Conservation (phyloP, 2,329 filamentous ascomycete species). For the Colletotrichum agaves region DNA sequence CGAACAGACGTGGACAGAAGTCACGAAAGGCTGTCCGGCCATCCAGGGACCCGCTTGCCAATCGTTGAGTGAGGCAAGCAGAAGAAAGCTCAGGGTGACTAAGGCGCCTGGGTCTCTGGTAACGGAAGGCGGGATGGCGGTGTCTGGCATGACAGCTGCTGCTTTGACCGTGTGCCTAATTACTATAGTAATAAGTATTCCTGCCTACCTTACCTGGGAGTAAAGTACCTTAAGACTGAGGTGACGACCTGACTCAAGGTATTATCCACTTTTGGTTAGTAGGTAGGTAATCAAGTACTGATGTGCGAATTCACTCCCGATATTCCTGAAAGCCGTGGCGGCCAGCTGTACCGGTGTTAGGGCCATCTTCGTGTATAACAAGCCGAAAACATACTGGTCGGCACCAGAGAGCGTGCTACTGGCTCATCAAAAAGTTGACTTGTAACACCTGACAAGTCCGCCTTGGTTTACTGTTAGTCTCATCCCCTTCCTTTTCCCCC, state of each 20-base stretch:
- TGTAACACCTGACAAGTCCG: constrained; percentile 29
- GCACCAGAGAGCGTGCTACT: neutral
- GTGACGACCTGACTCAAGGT: no score
- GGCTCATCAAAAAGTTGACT: constrained; percentile 4
- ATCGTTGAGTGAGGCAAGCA: neutral
- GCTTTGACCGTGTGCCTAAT: no score
- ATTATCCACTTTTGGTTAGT: no score
- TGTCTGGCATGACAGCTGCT: neutral
- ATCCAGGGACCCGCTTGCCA: constrained; percentile 14
- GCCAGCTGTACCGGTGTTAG: neutral
- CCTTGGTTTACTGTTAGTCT: constrained; percentile 26
- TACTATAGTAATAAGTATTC: no score
- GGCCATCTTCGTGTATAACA: constrained; percentile 13
- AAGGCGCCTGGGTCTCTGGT: constrained; percentile 10
- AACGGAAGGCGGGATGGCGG: neutral
- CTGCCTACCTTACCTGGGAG: no score
- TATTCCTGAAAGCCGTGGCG: neutral
- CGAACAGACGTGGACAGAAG: neutral
- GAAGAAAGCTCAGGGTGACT: neutral
- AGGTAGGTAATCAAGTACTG: no score
- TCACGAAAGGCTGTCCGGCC: neutral
- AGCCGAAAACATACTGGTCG: constrained; percentile 28
- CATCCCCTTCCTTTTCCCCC: neutral
- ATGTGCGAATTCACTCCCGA: no score
- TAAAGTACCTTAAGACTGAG: no score